A percentile compares a stretch with the other conserved stretches of the same genome.
These are phyloP conservation scores for Globisporangium radiosum DNA, from an alignment of 352 stramenopile genomes.

Conservation along the genomic window DNA sequence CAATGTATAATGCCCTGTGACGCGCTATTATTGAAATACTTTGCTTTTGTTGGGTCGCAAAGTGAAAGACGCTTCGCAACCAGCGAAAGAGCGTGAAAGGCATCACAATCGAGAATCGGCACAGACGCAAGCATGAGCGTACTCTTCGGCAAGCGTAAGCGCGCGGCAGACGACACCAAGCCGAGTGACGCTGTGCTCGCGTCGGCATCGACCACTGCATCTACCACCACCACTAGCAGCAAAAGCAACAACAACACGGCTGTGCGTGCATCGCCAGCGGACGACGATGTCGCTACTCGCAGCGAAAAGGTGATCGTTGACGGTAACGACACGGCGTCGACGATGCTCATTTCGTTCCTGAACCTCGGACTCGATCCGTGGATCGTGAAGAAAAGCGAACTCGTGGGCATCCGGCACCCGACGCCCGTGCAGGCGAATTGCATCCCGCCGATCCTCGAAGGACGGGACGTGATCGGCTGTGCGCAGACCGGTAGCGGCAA, in stretches of 20 bases:
- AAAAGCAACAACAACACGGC: background rate
- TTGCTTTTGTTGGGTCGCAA: no score
- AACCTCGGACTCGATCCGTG: conserved; percentile 83
- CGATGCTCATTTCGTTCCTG: conserved; percentile 70
- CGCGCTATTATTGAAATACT: no score
- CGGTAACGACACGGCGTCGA: conserved; percentile 27
- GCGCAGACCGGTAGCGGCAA: conserved; percentile 96
- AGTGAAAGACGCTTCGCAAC: background rate
- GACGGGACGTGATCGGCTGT: conserved; percentile 89
- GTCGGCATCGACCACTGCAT: background rate
- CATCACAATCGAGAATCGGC: background rate
- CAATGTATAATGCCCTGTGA: no score
- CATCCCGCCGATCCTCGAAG: conserved; percentile 86
- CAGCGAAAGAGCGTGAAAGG: background rate
- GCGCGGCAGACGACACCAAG: conserved; percentile 17
- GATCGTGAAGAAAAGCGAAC: conserved; percentile 81
- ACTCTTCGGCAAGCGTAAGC: conserved; percentile 71
- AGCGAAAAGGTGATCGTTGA: conserved; percentile 38
- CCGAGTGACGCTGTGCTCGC: background rate
- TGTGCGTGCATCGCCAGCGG: background rate
- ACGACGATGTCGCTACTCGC: background rate
- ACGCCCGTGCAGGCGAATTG: conserved; percentile 88
- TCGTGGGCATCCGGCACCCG: conserved; percentile 81
- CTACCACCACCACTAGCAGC: conserved; percentile 4
- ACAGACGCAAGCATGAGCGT: conserved; percentile 44